Evolutionary conservation across 495 filamentous ascomycete genomes (phyloP).

Genomic region (Neurospora cerealis): DNA sequence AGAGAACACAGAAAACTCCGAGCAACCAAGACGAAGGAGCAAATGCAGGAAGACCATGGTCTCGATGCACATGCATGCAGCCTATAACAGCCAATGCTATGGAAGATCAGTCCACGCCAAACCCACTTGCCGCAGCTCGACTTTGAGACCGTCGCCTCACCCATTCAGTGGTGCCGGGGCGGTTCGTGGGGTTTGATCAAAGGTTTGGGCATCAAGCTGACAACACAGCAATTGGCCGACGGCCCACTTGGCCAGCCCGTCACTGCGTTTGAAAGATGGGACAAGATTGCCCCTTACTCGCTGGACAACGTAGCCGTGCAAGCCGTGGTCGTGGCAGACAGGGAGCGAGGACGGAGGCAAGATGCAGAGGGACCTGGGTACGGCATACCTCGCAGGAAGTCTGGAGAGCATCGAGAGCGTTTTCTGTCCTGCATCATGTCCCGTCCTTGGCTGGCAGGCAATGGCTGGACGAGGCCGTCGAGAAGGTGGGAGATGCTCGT

Average conservation of each 20-base stretch:
- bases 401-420: background rate
- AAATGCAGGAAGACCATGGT: background rate
- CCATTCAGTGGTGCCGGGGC: background rate
- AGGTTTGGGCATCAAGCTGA: background rate
- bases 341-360: background rate
- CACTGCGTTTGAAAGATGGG: background rate
- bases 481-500: background rate
- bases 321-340: background rate
- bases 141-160: background rate
- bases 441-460: background rate
- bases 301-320: background rate
- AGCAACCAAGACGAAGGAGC: background rate
- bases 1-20: background rate
- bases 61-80: background rate
- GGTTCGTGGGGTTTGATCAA: background rate
- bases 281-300: background rate
- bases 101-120: background rate
- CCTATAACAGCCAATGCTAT: background rate
- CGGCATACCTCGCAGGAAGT: background rate
- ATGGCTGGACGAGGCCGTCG: background rate
- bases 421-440: background rate
- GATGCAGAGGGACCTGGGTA: background rate
- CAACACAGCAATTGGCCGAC: background rate
- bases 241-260: background rate
- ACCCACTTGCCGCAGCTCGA: background rate